Base-by-base conservation (phyloP, 164 flowering plant species). In the Houttuynia cordata region DNA sequence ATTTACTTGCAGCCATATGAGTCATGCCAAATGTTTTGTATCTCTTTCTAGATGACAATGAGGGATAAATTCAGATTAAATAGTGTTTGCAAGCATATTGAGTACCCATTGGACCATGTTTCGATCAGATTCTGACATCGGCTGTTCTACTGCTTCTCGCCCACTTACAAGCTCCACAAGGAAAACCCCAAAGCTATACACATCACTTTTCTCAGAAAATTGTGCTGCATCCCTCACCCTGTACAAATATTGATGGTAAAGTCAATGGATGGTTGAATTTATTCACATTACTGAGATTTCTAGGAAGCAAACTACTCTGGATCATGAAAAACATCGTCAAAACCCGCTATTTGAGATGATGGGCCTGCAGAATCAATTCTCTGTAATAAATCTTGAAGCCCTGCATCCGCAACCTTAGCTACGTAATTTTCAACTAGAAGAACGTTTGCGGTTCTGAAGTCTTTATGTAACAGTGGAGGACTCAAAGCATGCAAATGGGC, bases 351-450 rank as follows among this genome's bases (percentile, higher is more conserved):
- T 69, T 64, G 80, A 58, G 88, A 80, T 66, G 97, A 86, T 66
- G 96, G 68, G 61, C 94, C 87, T 20, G 86, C 92, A 60, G 68
- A 53, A 66, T 83, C 87, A 74, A 65, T 67, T 71, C 80, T 75
- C 53, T 79, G 85, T 60, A 88, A 83, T 64, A 91, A 76, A 70
- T 86, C 78, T 39, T 74, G 78, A 24, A 88, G 69, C 57, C 97
- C 97, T n/a, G 95, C 88, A 80, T 88, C 97, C 25, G 97, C 90
- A 67, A 91, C 92, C 71, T 88, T 91, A 49, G 95, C 81, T 50
- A 83, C 78, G 60, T 86, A 82, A 68, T 86, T 79, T 67, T 85
- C 96, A 78, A 88, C 92, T n/a, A 88, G 92, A 63, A 91, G 92
- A 59, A 91, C 96, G 68, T 91, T 88, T 53, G 78, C 74, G 40